Evolutionary conservation across 148 eudicot species (phyloP).

Genomic region (Cornus kousa): DNA sequence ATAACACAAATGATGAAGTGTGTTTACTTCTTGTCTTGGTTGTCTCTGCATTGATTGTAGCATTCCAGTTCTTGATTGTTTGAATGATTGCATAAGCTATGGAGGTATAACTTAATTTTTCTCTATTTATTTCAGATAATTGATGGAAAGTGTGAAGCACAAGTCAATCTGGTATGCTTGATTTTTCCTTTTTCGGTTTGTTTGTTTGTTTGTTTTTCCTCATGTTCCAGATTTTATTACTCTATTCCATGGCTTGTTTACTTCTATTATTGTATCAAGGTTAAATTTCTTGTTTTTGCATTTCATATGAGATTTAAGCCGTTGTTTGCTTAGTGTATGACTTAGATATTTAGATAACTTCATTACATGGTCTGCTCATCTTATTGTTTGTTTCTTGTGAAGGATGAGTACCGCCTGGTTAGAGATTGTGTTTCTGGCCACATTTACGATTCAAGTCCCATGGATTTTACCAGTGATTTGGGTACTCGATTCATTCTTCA

Average conservation of each 20-base stretch:
- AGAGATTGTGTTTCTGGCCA: constrained; percentile 79
- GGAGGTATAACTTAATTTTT: background rate
- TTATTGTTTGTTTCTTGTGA: constrained; percentile 16
- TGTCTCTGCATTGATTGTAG: background rate
- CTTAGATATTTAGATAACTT: background rate
- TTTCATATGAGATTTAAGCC: background rate
- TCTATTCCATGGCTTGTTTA: background rate
- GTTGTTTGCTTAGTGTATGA: constrained; percentile 3
- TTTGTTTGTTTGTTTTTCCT: background rate
- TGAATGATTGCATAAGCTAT: background rate
- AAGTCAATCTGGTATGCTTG: constrained; percentile 45
- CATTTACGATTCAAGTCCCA: constrained; percentile 86
- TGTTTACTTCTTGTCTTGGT: background rate
- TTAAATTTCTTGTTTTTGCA: background rate
- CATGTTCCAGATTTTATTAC: too few species aligned
- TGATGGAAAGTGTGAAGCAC: constrained; percentile 47
- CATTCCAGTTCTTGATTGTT: background rate
- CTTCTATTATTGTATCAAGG: background rate
- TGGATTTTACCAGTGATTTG: constrained; percentile 78
- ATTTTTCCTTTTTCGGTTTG: background rate
- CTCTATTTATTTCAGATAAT: constrained; percentile 57
- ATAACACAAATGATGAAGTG: background rate
- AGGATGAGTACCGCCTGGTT: constrained; percentile 62
- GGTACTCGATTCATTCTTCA: constrained; percentile 81
- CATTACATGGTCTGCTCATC: background rate